These are phyloP conservation scores for Aspergillus latus DNA, from an alignment of 2,329 filamentous ascomycete genomes.

Conservation along the genomic window DNA sequence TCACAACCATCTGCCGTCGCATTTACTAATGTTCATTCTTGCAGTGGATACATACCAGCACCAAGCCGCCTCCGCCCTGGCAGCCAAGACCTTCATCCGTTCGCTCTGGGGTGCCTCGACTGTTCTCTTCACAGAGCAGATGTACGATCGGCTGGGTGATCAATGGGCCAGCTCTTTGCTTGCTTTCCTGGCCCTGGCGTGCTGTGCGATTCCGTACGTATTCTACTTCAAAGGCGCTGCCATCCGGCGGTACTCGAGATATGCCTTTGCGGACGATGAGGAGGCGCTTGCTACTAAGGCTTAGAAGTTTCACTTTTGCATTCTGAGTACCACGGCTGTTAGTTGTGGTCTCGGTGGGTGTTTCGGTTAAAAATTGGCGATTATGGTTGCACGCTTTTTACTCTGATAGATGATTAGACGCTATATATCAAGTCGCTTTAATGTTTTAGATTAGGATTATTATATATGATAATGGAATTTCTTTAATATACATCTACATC, in stretches of 20 bases:
- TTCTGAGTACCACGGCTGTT: neutral
- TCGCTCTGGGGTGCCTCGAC: conserved; percentile 76
- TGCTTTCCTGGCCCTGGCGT: conserved; percentile 71
- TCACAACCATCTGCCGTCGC: no score
- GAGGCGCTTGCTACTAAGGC: conserved; percentile 32
- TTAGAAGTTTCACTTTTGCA: neutral
- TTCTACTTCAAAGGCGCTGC: conserved; percentile 75
- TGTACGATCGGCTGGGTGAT: conserved; percentile 71
- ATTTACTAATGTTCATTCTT: conserved; percentile 10
- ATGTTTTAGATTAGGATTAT: neutral
- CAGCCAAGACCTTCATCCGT: conserved; percentile 77
- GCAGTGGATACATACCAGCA: conserved; percentile 64
- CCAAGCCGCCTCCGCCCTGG: conserved; percentile 77
- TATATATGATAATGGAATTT: neutral
- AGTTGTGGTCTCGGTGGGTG: neutral
- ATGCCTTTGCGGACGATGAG: conserved; percentile 64
- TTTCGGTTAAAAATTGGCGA: neutral
- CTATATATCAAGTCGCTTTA: neutral
- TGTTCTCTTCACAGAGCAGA: conserved; percentile 78
- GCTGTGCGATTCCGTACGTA: conserved; percentile 77
- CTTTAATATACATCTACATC: neutral
- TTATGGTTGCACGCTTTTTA: neutral
- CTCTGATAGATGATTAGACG: neutral
- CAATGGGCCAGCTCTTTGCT: conserved; percentile 75
- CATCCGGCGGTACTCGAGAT: conserved; percentile 69